Percentiles rank a stretch among this genome's conserved stretches.
phyloP scores from a whole-genome alignment of 345 rosid genomes.

The Dovyalis caffra region DNA sequence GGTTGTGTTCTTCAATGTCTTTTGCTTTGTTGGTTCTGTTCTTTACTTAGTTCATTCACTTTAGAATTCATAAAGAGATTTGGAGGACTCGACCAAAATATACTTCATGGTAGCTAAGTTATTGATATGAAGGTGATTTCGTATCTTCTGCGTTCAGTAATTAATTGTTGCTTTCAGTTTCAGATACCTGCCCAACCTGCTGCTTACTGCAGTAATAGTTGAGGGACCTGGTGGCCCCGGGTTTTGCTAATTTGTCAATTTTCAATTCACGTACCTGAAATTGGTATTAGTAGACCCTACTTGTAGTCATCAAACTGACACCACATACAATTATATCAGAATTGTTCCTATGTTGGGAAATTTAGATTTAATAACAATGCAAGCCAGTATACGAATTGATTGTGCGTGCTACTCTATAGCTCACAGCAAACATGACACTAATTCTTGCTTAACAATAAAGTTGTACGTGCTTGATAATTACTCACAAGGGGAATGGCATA shows the following conservation, averaged over 20 bases:
- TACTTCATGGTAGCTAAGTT: conserved; percentile 6
- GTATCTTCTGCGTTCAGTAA: conserved; percentile 1
- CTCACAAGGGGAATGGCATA: background rate
- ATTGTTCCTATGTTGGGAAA: background rate
- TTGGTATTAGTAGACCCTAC: conserved; percentile 1
- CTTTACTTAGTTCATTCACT: conserved; percentile 5
- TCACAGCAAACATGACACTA: too few species aligned
- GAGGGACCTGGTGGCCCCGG: conserved; percentile 20
- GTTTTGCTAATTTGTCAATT: conserved; percentile 21
- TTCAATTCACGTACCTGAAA: background rate
- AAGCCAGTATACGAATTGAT: too few species aligned
- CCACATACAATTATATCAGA: conserved; percentile 6
- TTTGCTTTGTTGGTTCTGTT: conserved; percentile 4
- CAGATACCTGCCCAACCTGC: background rate
- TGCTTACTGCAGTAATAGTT: conserved; percentile 8
- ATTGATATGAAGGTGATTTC: background rate
- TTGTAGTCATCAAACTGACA: conserved; percentile 13
- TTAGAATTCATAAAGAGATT: conserved; percentile 16
- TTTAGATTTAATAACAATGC: background rate
- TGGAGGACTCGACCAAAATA: conserved; percentile 15
- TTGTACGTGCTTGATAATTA: background rate
- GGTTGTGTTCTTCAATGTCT: background rate
- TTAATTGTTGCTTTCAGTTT: conserved; percentile 17
- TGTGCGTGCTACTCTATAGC: too few species aligned
- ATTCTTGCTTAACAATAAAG: too few species aligned